Evolutionary conservation across 2,329 filamentous ascomycete genomes (phyloP), one percentile per base, ranked within the genome.

Genomic region (Colletotrichum australisinense): DNA sequence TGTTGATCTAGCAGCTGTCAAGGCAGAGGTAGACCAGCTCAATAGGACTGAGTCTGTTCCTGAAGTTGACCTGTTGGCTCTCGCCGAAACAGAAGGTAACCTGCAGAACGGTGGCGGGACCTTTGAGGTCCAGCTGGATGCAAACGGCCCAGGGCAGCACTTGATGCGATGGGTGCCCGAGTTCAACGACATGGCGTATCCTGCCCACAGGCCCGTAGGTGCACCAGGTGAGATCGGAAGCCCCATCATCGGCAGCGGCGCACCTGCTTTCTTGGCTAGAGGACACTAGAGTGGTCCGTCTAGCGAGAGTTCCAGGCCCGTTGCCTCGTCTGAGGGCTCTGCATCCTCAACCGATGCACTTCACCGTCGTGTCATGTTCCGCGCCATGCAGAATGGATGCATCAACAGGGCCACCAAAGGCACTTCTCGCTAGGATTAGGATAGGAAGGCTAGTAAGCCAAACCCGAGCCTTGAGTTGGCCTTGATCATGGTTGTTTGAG

Each of bases 51-150:
- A 75, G 42, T 78, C 81, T 3, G 77, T 90, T 86, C 81, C 86
- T 76, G 81, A 91, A 86, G 79, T 88, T 30, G 95, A 98, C 78
- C 88, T 98, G 77, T 87, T 96, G 52, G 91, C 94, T 70, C 93
- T 97, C 72, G 97, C 94, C 81, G 96, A 98, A 78, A 98, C 96
- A 0, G 94, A 98, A 80, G 97, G 97, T 70, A 97, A 93, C 78
- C 81, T 86, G 2, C 91, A 92, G 72, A 98, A 98, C 78, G 97
- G 97, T 58, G 96, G 96, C 57, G 97, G 97, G n/a, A 93, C 89
- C 30, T 97, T 99, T 79, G 91, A 93, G 42, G 88, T 93, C 75
- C 89, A 88, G 74, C 86, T 88, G 52, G 88, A 90, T 62, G 74
- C 74, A n/a, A 72, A 69, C 35, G 85, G 78, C 1, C 76, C 78